Evolutionary conservation across 345 rosid genomes (phyloP).

Genomic region (Euphorbia tirucalli): DNA sequence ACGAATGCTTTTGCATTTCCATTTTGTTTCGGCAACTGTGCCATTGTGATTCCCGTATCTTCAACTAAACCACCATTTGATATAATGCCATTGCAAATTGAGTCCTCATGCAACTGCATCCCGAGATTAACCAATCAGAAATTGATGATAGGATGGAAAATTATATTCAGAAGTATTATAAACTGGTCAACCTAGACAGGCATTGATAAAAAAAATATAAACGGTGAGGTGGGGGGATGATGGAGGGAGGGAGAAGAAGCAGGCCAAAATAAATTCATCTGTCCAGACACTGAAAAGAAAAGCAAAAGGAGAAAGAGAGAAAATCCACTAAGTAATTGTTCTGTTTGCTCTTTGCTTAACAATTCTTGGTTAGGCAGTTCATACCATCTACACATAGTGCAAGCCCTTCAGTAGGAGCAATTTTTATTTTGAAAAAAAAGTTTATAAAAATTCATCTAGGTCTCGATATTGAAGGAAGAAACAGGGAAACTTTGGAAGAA

Average conservation of each 20-base stretch:
- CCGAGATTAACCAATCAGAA: not conserved
- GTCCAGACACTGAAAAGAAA: not conserved
- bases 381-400: too few relatives aligned
- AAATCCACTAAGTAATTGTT: too few relatives aligned
- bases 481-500: too few relatives aligned
- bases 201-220: too few relatives aligned
- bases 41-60: slow-evolving; percentile 13
- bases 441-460: too few relatives aligned
- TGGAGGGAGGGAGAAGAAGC: not conserved
- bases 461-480: not conserved
- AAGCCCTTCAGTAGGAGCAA: too few relatives aligned
- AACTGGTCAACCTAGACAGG: not conserved
- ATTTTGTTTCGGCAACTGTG: slow-evolving; percentile 20
- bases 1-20: slow-evolving; percentile 17
- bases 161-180: not conserved
- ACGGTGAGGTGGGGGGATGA: too few relatives aligned
- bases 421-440: too few relatives aligned
- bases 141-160: not conserved
- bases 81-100: slow-evolving; percentile 4
- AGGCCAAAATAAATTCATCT: not conserved
- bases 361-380: too few relatives aligned
- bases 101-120: slow-evolving; percentile 31
- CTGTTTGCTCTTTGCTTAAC: too few relatives aligned
- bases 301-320: too few relatives aligned
- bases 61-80: slow-evolving; percentile 15